phyloP scores from a whole-genome alignment of 2,329 filamentous ascomycete species.

The Cladosporium sp. region DNA sequence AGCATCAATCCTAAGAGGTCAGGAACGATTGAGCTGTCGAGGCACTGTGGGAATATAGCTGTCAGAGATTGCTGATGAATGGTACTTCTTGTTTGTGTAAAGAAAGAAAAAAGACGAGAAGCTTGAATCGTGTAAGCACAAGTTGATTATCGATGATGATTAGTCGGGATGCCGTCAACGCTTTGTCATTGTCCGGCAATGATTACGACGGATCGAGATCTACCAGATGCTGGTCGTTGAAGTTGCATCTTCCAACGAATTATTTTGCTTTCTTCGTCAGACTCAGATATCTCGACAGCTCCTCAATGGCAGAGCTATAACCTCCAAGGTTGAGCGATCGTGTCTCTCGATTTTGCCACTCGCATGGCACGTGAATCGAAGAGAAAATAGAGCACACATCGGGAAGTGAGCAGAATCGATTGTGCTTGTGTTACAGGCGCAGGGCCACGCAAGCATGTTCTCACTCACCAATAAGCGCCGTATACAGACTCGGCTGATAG shows the following conservation, averaged over 20 bases:
- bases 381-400: background rate
- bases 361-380: background rate
- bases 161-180: background rate
- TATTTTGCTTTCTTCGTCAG: background rate
- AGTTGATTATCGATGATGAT: background rate
- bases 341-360: background rate
- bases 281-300: background rate
- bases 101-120: background rate
- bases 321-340: background rate
- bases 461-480: background rate
- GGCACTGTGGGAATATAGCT: background rate
- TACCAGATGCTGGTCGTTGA: background rate
- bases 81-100: background rate
- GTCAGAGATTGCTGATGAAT: background rate
- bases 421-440: background rate
- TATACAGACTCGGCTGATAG: background rate
- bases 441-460: background rate
- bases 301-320: background rate
- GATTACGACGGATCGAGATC: background rate
- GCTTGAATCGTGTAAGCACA: background rate
- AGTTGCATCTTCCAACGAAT: background rate
- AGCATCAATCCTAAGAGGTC: background rate
- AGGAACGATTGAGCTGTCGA: background rate
- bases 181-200: background rate
- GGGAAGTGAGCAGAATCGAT: background rate